A percentile compares a stretch with the other conserved stretches of the same genome.
phyloP scores from a whole-genome alignment of 176 grass and related monocot genomes.

The Secale cereale region DNA sequence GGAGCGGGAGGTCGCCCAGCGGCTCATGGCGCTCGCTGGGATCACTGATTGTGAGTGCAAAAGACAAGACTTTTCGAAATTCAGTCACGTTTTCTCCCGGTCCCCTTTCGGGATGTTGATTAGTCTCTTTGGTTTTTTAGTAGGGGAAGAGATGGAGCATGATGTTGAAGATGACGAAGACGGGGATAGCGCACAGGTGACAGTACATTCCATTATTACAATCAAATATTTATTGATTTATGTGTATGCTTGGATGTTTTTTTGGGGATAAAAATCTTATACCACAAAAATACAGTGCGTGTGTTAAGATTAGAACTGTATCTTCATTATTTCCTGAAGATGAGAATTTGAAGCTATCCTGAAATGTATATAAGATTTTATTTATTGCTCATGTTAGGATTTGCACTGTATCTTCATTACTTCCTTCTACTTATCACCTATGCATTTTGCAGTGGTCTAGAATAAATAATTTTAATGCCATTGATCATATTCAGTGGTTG shows the following conservation, averaged over 20 bases:
- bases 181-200: slow-evolving; percentile 54
- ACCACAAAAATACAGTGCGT: too few species aligned
- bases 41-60: slow-evolving; percentile 57
- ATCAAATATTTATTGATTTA: neutral
- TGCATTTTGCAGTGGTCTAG: neutral
- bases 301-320: too few species aligned
- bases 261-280: too few species aligned
- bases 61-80: neutral
- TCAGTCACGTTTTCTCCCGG: neutral
- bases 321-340: too few species aligned
- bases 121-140: slow-evolving; percentile 5
- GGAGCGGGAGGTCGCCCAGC: slow-evolving; percentile 60
- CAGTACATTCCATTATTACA: neutral
- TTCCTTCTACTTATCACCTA: neutral
- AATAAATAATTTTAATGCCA: neutral
- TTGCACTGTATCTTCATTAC: neutral
- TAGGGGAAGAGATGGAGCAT: slow-evolving; percentile 63
- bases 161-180: slow-evolving; percentile 32
- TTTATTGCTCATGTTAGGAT: neutral
- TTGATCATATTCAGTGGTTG: neutral
- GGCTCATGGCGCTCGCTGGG: slow-evolving; percentile 75
- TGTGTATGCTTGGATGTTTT: too few species aligned
- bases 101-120: neutral
- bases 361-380: too few species aligned
- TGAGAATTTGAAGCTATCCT: too few species aligned